Evolutionary conservation across 768 basidiomycete species (phyloP).

Genomic region (Lactarius quietus): DNA sequence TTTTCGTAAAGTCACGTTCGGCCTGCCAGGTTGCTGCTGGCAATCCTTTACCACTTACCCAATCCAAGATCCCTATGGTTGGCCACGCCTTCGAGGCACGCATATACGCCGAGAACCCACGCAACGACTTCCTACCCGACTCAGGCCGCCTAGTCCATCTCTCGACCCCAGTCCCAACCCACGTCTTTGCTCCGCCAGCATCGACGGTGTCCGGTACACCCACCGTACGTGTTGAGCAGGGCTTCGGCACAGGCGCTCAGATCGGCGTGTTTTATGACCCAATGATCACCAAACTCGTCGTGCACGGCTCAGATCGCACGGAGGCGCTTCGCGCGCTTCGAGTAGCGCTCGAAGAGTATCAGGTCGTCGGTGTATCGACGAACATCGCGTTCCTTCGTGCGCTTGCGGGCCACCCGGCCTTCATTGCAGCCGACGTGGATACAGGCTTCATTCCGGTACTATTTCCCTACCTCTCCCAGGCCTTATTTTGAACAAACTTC

Average conservation of each 20-base stretch:
- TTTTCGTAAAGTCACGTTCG: slow-evolving; percentile 7
- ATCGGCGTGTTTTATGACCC: slow-evolving; percentile 91
- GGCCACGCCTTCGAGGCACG: slow-evolving; percentile 95
- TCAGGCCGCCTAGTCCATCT: slow-evolving; percentile 80
- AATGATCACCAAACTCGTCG: slow-evolving; percentile 90
- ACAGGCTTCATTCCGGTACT: slow-evolving; percentile 86
- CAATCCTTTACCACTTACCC: slow-evolving; percentile 75
- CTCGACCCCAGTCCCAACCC: slow-evolving; percentile 73
- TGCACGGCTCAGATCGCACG: slow-evolving; percentile 77
- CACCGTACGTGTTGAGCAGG: slow-evolving; percentile 83
- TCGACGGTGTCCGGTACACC: slow-evolving; percentile 41
- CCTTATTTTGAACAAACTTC: background rate
- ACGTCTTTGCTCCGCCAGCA: slow-evolving; percentile 53
- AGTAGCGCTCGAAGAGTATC: slow-evolving; percentile 81
- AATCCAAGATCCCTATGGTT: slow-evolving; percentile 76
- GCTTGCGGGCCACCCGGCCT: slow-evolving; percentile 73
- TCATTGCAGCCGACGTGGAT: slow-evolving; percentile 77
- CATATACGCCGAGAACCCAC: slow-evolving; percentile 93
- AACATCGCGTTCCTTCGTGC: slow-evolving; percentile 85
- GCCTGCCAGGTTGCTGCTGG: slow-evolving; percentile 72
- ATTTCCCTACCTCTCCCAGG: slow-evolving; percentile 20
- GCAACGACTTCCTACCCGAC: slow-evolving; percentile 90
- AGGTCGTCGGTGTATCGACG: slow-evolving; percentile 86
- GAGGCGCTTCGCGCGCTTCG: slow-evolving; percentile 81
- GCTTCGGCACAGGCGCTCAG: slow-evolving; percentile 73